Conservation (phyloP, 176 grass and related monocot genomes). For the maize (Zea mays) region DNA sequence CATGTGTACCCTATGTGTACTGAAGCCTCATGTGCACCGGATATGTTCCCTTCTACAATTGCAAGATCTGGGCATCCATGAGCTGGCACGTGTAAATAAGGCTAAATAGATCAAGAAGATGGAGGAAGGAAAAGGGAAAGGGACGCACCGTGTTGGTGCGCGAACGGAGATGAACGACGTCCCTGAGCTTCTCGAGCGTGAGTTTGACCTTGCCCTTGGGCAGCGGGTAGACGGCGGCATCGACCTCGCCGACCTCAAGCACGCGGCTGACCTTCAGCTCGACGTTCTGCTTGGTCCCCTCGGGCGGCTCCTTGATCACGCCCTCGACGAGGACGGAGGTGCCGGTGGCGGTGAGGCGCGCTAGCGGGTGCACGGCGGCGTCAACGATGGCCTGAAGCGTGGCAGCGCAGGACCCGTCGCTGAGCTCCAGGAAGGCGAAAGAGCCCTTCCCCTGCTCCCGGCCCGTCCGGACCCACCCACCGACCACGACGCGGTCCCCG, state of each 20-base stretch:
- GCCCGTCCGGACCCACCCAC: constrained; percentile 71
- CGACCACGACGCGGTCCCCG: constrained; percentile 55
- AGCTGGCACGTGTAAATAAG: not conserved
- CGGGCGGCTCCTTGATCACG: constrained; percentile 68
- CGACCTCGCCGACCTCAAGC: constrained; percentile 73
- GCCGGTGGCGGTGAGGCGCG: constrained; percentile 63
- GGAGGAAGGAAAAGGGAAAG: not conserved
- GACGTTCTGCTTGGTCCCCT: constrained; percentile 69
- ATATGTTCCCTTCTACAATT: not conserved
- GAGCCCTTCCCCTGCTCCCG: constrained; percentile 65
- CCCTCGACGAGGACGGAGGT: constrained; percentile 85
- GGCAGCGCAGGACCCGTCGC: constrained; percentile 80
- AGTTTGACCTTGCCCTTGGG: constrained; percentile 81
- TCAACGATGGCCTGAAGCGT: constrained; percentile 82
- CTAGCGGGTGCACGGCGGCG: constrained; percentile 50
- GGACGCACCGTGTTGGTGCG: constrained; percentile 76
- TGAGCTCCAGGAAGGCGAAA: constrained; percentile 84
- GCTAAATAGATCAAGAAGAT: not conserved
- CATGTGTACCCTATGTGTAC: too few species aligned
- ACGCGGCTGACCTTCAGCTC: constrained; percentile 65
- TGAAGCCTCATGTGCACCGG: too few species aligned
- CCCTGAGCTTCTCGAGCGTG: constrained; percentile 76
- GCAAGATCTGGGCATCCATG: not conserved
- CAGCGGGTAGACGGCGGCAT: constrained; percentile 69
- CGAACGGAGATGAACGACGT: constrained; percentile 69